These are phyloP conservation scores for Selaginella tamariscina DNA, from an alignment of 75 land plant species.

Conservation along the genomic window DNA sequence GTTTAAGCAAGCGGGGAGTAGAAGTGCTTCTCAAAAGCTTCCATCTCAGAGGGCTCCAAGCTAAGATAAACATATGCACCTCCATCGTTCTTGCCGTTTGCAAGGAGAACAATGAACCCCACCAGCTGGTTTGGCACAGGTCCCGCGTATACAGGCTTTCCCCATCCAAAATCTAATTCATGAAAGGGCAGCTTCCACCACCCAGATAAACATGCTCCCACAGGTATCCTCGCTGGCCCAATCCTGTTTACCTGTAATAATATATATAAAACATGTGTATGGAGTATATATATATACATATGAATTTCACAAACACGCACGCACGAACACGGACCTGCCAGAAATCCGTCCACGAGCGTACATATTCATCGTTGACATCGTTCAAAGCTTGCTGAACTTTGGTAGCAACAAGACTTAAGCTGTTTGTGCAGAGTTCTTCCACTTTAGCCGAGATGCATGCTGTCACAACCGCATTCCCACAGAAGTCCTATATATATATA, in stretches of 20 bases:
- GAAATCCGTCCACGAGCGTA: background rate
- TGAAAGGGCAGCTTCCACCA: slow-evolving; percentile 9
- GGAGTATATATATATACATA: no score
- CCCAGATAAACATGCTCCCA: background rate
- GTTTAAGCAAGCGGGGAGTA: no score
- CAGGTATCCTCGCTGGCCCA: background rate
- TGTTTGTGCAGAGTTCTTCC: background rate
- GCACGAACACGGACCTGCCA: background rate
- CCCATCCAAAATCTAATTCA: slow-evolving; percentile 9
- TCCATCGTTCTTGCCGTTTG: slow-evolving; percentile 17
- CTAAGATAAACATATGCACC: background rate
- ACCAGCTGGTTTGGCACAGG: slow-evolving; percentile 23
- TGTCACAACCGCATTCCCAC: background rate
- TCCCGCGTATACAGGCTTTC: background rate
- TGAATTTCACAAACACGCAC: no score
- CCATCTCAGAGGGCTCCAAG: background rate
- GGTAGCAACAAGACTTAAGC: background rate
- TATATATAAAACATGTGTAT: no score
- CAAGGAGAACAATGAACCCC: slow-evolving; percentile 43
- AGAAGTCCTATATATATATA: no score
- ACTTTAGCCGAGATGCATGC: background rate
- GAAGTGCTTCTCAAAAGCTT: background rate
- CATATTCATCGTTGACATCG: background rate
- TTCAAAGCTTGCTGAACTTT: background rate
- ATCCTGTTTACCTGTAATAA: no score